Evolutionary conservation across 2,329 filamentous ascomycete species (phyloP), one percentile per base, ranked within the genome.

Genomic region (Scytalidium lignicola): DNA sequence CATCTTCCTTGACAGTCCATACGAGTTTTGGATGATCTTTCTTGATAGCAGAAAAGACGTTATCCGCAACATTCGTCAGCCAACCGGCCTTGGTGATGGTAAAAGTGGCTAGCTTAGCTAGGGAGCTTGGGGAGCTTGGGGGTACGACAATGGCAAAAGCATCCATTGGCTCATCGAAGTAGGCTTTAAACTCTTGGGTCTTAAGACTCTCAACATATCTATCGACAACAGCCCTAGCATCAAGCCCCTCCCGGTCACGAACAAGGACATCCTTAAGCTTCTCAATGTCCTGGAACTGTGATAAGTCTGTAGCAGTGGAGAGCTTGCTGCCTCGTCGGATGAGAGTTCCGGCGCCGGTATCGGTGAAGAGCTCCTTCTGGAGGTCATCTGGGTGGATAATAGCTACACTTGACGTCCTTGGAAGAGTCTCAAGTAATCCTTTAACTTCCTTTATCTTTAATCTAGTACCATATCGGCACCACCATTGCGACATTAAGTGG

Each of bases 371-470:
- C 69, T 99, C 93, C 73, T 95, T 96, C 71, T 97, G 91, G 41
- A 99, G 78, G 67, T 95, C 91, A 56, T 88, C 90, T 2, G 93
- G 92, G 70, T 97, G 91, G 60, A 97, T 99, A 63, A 99, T 97
- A 53, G 93, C 93, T 44, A 99, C 92, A 61, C 89, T 95, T 17
- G 92, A 96, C 49, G 88, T 92, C 60, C 89, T 85, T 46, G 93
- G 93, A 17, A 99, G 81, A 44, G 88, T 85, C 59, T 90, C 88
- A 46, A 99, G 74, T 22, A 99, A 79, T 51, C 95, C 90, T 76
- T 96, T 95, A 72, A 95, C 95, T 73, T 99, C 90, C 72, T 88
- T 89, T 69, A 99, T 97, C 83, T 99, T 99, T 56, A 97, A 78
- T 55, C 91, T 82, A 32, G 92, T 97, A 55, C 93, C 93, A 66